Percentiles rank a stretch among this genome's conserved stretches.
phyloP scores from a whole-genome alignment of 331 rosid species.

The Phaseolus coccineus region DNA sequence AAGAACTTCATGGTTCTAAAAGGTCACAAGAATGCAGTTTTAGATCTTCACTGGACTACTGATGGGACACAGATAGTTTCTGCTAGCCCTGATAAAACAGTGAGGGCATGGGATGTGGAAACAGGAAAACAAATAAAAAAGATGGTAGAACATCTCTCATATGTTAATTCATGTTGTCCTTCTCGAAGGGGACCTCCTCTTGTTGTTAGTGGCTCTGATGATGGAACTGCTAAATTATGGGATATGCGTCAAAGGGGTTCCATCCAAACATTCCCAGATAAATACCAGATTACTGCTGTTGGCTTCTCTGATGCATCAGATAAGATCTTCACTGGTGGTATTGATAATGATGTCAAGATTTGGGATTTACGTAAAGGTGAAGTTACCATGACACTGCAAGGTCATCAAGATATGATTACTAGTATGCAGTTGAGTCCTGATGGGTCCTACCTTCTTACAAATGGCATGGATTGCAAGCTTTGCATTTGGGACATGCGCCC shows the following conservation, averaged over 20 bases:
- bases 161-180: slow-evolving; percentile 92
- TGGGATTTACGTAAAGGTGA: slow-evolving; percentile 98
- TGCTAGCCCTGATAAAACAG: slow-evolving; percentile 91
- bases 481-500: slow-evolving; percentile 99
- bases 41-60: slow-evolving; percentile 96
- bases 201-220: slow-evolving; percentile 93
- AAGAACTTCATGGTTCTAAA: slow-evolving; percentile 91
- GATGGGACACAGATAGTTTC: slow-evolving; percentile 89
- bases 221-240: slow-evolving; percentile 96
- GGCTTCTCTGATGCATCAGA: slow-evolving; percentile 92
- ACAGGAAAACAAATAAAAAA: slow-evolving; percentile 89
- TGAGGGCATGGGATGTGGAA: slow-evolving; percentile 97
- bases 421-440: slow-evolving; percentile 96
- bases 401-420: slow-evolving; percentile 97
- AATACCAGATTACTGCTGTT: slow-evolving; percentile 90
- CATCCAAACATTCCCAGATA: slow-evolving; percentile 95
- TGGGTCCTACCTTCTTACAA: slow-evolving; percentile 94
- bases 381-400: slow-evolving; percentile 92
- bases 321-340: slow-evolving; percentile 92
- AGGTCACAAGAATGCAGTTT: slow-evolving; percentile 96
- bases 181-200: slow-evolving; percentile 92
- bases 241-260: slow-evolving; percentile 99
- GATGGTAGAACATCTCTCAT: slow-evolving; percentile 95
- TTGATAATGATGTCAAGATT: slow-evolving; percentile 89
- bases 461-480: slow-evolving; percentile 96